phyloP scores from a whole-genome alignment of 768 basidiomycete species.

The Russula emetica region DNA sequence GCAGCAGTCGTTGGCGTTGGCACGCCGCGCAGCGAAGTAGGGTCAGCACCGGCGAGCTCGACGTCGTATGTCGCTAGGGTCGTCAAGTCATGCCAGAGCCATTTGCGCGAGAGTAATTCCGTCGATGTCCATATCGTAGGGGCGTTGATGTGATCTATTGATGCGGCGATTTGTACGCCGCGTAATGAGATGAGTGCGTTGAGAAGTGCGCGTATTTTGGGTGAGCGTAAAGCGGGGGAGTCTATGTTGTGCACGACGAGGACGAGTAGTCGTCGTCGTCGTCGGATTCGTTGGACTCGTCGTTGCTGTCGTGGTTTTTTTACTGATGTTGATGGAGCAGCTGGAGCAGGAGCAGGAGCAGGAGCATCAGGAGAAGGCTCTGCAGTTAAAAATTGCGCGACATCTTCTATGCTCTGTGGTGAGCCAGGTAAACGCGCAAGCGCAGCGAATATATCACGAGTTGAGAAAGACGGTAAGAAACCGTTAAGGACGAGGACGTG shows the following conservation, averaged over 20 bases:
- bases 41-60: slow-evolving; percentile 66
- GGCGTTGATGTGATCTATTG: slow-evolving; percentile 83
- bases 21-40: slow-evolving; percentile 55
- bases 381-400: slow-evolving; percentile 58
- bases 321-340: background rate
- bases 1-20: background rate
- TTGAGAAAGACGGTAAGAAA: slow-evolving; percentile 60
- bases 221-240: slow-evolving; percentile 58
- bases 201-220: slow-evolving; percentile 61
- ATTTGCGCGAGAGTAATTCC: slow-evolving; percentile 49
- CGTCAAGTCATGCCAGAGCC: slow-evolving; percentile 88
- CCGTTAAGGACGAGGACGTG: slow-evolving; percentile 77
- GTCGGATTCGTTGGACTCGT: too few species aligned
- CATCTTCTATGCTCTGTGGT: slow-evolving; percentile 51
- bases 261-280: slow-evolving; percentile 47
- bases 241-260: slow-evolving; percentile 91
- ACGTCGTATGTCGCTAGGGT: slow-evolving; percentile 79
- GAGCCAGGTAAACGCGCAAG: slow-evolving; percentile 36
- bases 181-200: slow-evolving; percentile 68
- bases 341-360: slow-evolving; percentile 9
- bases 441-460: slow-evolving; percentile 49
- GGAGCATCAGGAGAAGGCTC: slow-evolving; percentile 12
- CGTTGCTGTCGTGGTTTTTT: background rate
- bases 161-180: slow-evolving; percentile 76
- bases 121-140: slow-evolving; percentile 78